Conservation (phyloP, 495 filamentous ascomycete genomes). For the Penicillium alfredii region DNA sequence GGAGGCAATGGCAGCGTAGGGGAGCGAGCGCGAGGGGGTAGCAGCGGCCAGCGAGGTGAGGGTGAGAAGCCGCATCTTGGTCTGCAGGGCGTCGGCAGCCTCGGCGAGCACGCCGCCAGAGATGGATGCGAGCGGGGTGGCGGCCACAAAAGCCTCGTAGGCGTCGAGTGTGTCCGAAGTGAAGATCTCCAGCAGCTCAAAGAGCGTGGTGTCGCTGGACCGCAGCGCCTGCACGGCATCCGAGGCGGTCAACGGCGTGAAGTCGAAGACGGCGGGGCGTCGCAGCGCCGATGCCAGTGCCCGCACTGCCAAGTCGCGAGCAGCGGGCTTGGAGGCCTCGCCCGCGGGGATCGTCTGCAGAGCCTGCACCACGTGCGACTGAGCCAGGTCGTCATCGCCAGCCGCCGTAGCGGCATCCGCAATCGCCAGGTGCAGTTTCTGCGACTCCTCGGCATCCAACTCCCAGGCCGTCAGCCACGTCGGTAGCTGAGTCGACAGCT, state of each 20-base stretch:
- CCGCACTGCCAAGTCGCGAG: slow-evolving; percentile 74
- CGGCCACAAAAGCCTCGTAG: slow-evolving; percentile 77
- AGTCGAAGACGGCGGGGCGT: slow-evolving; percentile 76
- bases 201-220: slow-evolving; percentile 72
- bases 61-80: slow-evolving; percentile 93
- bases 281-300: slow-evolving; percentile 77
- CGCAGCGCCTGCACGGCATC: slow-evolving; percentile 82
- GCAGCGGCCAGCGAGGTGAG: slow-evolving; percentile 82
- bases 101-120: slow-evolving; percentile 42
- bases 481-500: slow-evolving; percentile 69
- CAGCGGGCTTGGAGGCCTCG: slow-evolving; percentile 60
- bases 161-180: slow-evolving; percentile 87
- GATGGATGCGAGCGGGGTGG: slow-evolving; percentile 39
- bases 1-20: slow-evolving; percentile 75
- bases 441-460: slow-evolving; percentile 68
- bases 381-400: slow-evolving; percentile 70
- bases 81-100: slow-evolving; percentile 73
- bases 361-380: slow-evolving; percentile 75
- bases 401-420: slow-evolving; percentile 71
- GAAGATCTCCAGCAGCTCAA: slow-evolving; percentile 92
- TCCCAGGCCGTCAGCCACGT: slow-evolving; percentile 82
- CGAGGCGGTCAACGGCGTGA: slow-evolving; percentile 83
- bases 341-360: slow-evolving; percentile 76
- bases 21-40: slow-evolving; percentile 72
- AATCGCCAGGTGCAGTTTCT: slow-evolving; percentile 72